These are phyloP conservation scores for Xylaria sp. DNA, from an alignment of 2,329 filamentous ascomycete genomes.

Conservation along the genomic window DNA sequence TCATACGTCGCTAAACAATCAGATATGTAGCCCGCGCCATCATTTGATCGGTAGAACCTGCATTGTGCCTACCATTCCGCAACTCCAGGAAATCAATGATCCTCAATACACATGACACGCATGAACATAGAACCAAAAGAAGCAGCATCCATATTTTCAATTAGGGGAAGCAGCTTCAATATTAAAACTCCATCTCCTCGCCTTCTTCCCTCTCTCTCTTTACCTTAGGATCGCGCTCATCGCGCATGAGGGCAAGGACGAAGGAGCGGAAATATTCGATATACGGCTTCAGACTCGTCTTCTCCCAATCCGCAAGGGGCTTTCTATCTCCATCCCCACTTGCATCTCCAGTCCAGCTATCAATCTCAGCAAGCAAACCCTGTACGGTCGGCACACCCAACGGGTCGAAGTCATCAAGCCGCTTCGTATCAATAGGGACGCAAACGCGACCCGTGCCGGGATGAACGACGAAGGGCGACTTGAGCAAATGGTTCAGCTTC, in stretches of 20 bases:
- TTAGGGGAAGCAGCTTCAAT: too few species aligned
- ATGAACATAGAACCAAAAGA: not conserved
- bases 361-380: constrained; percentile 83
- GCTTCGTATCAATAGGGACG: constrained; percentile 85
- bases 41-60: not conserved
- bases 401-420: constrained; percentile 86
- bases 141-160: not conserved
- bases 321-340: constrained; percentile 32
- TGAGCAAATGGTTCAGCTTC: constrained; percentile 97
- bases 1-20: not conserved
- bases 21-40: constrained; percentile 10
- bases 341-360: constrained; percentile 66
- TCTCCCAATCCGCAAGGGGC: constrained; percentile 86
- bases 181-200: constrained; percentile 63
- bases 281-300: constrained; percentile 93
- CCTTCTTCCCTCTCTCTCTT: constrained; percentile 67
- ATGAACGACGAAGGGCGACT: constrained; percentile 95
- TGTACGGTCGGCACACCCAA: constrained; percentile 89
- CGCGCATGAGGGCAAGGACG: constrained; percentile 80
- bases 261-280: constrained; percentile 89
- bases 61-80: not conserved
- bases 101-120: not conserved
- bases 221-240: constrained; percentile 67
- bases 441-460: constrained; percentile 94
- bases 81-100: constrained; percentile 11